A percentile compares a stretch with the other conserved stretches of the same genome.
These are phyloP conservation scores for Zygosaccharomyces pseudorouxii DNA, from an alignment of 805 yeast species.

Conservation along the genomic window DNA sequence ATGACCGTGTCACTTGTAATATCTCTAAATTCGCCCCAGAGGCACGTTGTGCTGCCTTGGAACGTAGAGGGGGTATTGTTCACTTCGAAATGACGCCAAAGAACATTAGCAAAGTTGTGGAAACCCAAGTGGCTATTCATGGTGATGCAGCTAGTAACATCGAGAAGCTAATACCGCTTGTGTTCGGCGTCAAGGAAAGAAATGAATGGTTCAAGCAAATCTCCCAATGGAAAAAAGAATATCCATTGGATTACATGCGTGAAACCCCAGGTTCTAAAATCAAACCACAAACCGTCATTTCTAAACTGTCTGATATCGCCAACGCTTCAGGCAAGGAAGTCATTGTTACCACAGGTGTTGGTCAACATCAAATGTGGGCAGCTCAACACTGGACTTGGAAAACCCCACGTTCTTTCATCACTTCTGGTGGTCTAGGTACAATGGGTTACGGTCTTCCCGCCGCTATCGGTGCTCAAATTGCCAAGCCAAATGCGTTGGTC, in stretches of 20 bases:
- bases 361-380: conserved; percentile 99
- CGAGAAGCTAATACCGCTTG: conserved; percentile 64
- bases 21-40: conserved; percentile 87
- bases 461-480: conserved; percentile 97
- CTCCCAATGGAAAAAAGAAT: conserved; percentile 76
- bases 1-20: conserved; percentile 94
- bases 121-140: conserved; percentile 93
- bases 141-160: conserved; percentile 89
- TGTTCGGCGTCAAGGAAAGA: conserved; percentile 61
- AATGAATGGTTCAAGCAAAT: conserved; percentile 75
- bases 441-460: conserved; percentile 98
- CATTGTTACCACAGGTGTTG: conserved; percentile 95
- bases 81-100: conserved; percentile 96
- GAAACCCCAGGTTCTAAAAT: conserved; percentile 78
- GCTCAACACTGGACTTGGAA: conserved; percentile 97
- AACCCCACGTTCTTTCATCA: conserved; percentile 85
- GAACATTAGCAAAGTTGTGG: conserved; percentile 95
- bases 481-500: conserved; percentile 89
- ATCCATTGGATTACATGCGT: conserved; percentile 74
- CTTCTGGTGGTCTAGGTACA: conserved; percentile 99
- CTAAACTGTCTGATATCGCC: conserved; percentile 71
- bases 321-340: conserved; percentile 56
- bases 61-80: conserved; percentile 89
- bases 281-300: conserved; percentile 89
- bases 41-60: conserved; percentile 83